Base-by-base conservation (phyloP, 208 protist genomes). In the Herpetomonas tarakana region DNA sequence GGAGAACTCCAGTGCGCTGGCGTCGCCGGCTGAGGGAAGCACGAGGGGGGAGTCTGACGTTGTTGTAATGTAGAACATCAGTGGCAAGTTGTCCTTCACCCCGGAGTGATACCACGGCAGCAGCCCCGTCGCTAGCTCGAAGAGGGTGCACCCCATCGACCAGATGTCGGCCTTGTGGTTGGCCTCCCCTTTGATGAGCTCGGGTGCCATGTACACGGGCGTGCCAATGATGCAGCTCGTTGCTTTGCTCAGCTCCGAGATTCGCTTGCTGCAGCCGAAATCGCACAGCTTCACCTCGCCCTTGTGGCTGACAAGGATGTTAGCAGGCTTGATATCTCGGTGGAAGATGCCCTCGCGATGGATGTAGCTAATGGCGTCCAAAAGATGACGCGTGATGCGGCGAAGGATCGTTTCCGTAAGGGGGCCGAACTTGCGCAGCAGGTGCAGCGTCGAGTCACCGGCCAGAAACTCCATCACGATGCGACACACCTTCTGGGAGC, bases 241-340 rank as follows among this genome's bases (percentile, higher is more conserved):
- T 16, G 87, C 78, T 58, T 88, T 91, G 67, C 71, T 91, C 26
- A 92, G 72, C 63, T 96, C 87, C 39, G 78, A 80, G 11, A 96
- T 71, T n/a, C 87, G 82, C 65, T 94, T 96, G 62, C 84, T 88
- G 60, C 86, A 94, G 22, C 92, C 92, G 72, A 97, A 97, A 58
- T 97, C 92, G 58, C 88, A 91, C 44, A 97, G 62, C 65, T 97
- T 97, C 14, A 97, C 88, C 52, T 86, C 74, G 16, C 88, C 92
- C 45, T 72, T 56, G 55, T 90, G 76, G 50, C 79, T 89, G 6
- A 97, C 81, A 12, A 97, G 76, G 57, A 97, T 91, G 59, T 97
- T 97, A 3, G 89, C 92, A 2, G 86, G 84, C 57, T 97, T 97
- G 71, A 97, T 93, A 66, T 97, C 92, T 39, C 87, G 77, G 64